These are phyloP conservation scores for Colletotrichum cordylinicola DNA, from an alignment of 2,329 filamentous ascomycete species.

Conservation along the genomic window DNA sequence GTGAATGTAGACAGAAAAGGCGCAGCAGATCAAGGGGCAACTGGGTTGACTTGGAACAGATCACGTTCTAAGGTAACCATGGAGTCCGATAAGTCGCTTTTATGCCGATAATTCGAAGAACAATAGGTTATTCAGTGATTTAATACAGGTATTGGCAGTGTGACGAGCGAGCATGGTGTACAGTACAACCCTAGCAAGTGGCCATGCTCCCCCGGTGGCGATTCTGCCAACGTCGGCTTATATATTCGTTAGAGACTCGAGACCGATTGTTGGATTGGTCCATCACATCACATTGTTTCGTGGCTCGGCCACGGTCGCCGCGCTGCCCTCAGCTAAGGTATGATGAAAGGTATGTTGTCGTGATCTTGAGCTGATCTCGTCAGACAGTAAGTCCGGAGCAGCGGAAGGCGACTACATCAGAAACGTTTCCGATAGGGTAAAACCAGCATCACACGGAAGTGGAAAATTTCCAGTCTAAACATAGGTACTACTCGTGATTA, in stretches of 20 bases:
- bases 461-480: neutral
- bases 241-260: accelerated
- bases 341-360: neutral
- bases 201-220: neutral
- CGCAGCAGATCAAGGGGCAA: neutral
- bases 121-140: neutral
- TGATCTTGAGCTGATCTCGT: neutral
- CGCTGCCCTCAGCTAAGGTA: neutral
- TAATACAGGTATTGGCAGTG: neutral
- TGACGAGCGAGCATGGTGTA: neutral
- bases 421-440: neutral
- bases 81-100: accelerated
- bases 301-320: neutral
- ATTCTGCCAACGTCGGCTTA: neutral
- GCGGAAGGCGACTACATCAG: neutral
- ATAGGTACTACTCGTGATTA: too few relatives aligned
- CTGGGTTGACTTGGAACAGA: neutral
- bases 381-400: neutral
- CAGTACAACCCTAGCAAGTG: neutral
- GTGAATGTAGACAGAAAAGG: neutral
- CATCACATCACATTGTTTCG: neutral
- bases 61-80: too few relatives aligned
- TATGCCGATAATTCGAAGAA: too few relatives aligned
- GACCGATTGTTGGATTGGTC: neutral
- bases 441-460: neutral